phyloP scores from a whole-genome alignment of 2,329 filamentous ascomycete species.

The Conoideocrella luteorostrata region DNA sequence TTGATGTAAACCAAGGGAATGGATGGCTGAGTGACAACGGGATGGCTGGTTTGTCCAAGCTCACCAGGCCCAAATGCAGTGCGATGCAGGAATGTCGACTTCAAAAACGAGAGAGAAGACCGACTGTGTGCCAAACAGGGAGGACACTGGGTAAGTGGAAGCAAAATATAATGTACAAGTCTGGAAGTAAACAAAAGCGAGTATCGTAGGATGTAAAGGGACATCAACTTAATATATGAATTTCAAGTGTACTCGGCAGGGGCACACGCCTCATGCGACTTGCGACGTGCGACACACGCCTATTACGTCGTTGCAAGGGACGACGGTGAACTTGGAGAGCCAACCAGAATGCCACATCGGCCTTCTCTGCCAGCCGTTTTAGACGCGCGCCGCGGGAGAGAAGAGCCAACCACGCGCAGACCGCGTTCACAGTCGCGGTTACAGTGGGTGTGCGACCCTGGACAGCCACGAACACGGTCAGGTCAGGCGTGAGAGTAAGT shows the following conservation, averaged over 20 bases:
- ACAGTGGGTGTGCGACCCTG: too few relatives aligned
- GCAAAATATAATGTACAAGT: neutral
- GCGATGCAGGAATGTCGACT: neutral
- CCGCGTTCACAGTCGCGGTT: neutral
- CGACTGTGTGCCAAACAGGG: neutral
- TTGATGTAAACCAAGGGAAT: too few relatives aligned
- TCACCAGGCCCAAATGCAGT: too few relatives aligned
- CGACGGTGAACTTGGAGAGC: neutral
- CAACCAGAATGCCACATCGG: constrained; percentile 1
- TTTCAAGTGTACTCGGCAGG: neutral
- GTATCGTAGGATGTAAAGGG: neutral
- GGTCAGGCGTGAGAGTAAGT: too few relatives aligned
- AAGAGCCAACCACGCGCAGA: neutral
- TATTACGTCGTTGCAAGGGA: neutral
- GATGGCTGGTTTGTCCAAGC: too few relatives aligned
- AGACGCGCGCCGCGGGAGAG: neutral
- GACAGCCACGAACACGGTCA: too few relatives aligned
- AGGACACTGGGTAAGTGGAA: too few relatives aligned
- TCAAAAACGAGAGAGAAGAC: neutral
- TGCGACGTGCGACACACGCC: neutral
- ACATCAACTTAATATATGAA: neutral
- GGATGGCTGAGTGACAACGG: too few relatives aligned
- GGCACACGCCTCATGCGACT: too few relatives aligned
- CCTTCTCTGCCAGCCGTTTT: too few relatives aligned
- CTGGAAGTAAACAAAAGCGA: neutral